These are phyloP conservation scores for Ilex aquifolium DNA, from an alignment of 257 asterid species.

Conservation along the genomic window DNA sequence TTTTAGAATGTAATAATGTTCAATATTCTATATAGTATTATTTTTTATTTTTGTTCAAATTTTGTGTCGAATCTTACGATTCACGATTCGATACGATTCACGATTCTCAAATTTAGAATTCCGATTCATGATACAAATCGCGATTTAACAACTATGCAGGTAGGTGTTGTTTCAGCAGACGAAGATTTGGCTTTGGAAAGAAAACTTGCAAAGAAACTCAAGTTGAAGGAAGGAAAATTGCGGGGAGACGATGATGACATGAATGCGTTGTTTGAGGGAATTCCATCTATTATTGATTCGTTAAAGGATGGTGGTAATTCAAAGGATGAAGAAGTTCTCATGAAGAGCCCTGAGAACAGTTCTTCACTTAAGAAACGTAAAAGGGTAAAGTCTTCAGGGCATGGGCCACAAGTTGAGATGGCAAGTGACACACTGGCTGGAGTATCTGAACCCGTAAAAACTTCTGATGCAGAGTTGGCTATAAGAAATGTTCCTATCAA, in stretches of 20 bases:
- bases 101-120: too few species aligned
- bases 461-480: conserved; percentile 20
- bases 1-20: too few species aligned
- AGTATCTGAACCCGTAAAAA: conserved; percentile 18
- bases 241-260: conserved; percentile 52
- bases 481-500: conserved; percentile 14
- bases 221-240: conserved; percentile 59
- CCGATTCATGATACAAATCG: too few species aligned
- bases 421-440: conserved; percentile 11
- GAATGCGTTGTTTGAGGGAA: conserved; percentile 48
- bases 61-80: too few species aligned
- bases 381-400: conserved; percentile 16
- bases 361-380: conserved; percentile 9
- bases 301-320: conserved; percentile 18
- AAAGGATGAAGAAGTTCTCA: conserved; percentile 7
- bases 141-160: too few species aligned
- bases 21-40: too few species aligned
- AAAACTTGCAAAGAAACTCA: conserved; percentile 78
- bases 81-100: too few species aligned
- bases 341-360: conserved; percentile 4
- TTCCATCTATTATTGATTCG: conserved; percentile 43
- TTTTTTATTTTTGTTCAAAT: too few species aligned
- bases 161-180: conserved; percentile 29
- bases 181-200: conserved; percentile 59
- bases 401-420: conserved; percentile 19